These are phyloP conservation scores for Pneumocystis murina DNA, from an alignment of 1,139 yeast genomes.

Conservation along the genomic window DNA sequence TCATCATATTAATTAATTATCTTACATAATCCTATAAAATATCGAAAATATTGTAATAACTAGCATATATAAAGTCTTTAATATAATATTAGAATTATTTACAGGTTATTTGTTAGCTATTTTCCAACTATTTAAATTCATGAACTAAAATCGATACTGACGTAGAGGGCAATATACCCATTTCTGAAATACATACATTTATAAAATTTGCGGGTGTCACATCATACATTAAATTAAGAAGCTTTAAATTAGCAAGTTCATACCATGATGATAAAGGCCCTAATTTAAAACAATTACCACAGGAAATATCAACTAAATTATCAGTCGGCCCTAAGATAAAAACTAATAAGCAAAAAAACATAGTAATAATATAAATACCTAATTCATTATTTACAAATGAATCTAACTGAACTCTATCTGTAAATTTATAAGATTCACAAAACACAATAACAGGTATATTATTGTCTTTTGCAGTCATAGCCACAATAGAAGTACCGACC, in stretches of 20 bases:
- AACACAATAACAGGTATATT: constrained; percentile 89
- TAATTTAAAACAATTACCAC: constrained; percentile 12
- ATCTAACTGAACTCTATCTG: constrained; percentile 90
- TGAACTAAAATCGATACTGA: constrained; percentile 92
- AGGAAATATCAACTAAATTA: constrained; percentile 39
- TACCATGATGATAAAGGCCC: constrained; percentile 50
- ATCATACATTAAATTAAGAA: constrained; percentile 79
- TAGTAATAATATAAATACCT: neutral
- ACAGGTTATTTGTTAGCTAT: constrained; percentile 15
- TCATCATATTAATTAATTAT: neutral
- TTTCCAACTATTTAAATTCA: constrained; percentile 53
- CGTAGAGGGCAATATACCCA: constrained; percentile 92
- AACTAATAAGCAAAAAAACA: neutral
- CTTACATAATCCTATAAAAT: constrained; percentile 1
- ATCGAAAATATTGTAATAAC: neutral
- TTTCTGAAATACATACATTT: constrained; percentile 87
- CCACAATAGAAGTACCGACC: constrained; percentile 87
- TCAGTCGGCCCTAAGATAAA: constrained; percentile 38
- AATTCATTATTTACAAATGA: constrained; percentile 87
- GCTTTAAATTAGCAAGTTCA: constrained; percentile 45
- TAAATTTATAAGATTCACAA: constrained; percentile 87
- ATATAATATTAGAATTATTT: neutral
- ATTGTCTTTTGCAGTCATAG: constrained; percentile 77
- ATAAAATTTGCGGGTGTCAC: constrained; percentile 88
- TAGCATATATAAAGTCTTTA: neutral